These are phyloP conservation scores for Dryas integrifolia DNA, from an alignment of 331 rosid genomes.

Conservation along the genomic window DNA sequence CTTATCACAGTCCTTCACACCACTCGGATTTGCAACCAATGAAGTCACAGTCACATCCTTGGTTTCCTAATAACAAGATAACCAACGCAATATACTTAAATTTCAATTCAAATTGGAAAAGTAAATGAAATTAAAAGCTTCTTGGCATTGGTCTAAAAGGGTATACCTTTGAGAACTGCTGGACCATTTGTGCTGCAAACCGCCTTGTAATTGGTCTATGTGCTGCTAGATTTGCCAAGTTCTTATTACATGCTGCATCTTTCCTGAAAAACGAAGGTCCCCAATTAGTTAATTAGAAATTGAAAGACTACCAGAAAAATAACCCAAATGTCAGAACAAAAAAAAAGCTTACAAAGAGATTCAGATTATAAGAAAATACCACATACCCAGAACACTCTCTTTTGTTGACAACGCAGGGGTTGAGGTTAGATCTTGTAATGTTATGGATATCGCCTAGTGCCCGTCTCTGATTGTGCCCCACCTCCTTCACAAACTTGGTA, in stretches of 20 bases:
- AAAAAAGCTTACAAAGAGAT: constrained; percentile 8
- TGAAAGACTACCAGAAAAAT: not conserved
- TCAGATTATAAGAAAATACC: not conserved
- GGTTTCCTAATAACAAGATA: constrained; percentile 6
- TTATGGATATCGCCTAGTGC: constrained; percentile 42
- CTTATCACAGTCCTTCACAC: constrained; percentile 8
- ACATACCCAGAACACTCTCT: constrained; percentile 32
- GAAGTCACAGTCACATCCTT: not conserved
- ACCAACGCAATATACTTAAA: not conserved
- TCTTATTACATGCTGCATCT: constrained; percentile 1
- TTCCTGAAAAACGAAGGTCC: not conserved
- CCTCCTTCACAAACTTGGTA: constrained; percentile 32
- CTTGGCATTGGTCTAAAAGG: constrained; percentile 16
- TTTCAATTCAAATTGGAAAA: not conserved
- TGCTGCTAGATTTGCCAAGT: not conserved
- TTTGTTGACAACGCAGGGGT: constrained; percentile 11
- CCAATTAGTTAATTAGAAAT: not conserved
- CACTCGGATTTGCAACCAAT: not conserved
- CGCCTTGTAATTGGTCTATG: constrained; percentile 28
- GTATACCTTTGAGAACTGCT: constrained; percentile 38
- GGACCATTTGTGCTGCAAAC: constrained; percentile 38
- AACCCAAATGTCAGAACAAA: constrained; percentile 6
- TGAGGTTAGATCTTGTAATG: constrained; percentile 15
- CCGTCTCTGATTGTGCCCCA: constrained; percentile 30
- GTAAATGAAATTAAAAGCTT: not conserved